These are phyloP conservation scores for Litsea cubeba DNA, from an alignment of 164 flowering plant species.

Conservation along the genomic window DNA sequence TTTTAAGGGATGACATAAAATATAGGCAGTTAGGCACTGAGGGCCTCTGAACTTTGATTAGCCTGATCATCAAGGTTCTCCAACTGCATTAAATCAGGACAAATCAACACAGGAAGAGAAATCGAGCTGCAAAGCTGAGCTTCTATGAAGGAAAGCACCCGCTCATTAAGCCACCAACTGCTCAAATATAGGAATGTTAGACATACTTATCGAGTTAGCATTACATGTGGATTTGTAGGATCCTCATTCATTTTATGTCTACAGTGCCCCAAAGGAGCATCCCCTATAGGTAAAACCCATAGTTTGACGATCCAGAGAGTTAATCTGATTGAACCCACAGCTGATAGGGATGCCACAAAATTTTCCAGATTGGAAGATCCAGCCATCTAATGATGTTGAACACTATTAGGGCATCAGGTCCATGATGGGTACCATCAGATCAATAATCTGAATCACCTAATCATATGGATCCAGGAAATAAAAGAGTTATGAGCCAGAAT, in stretches of 20 bases:
- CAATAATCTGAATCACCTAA: not conserved
- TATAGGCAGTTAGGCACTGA: not conserved
- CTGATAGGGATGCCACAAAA: not conserved
- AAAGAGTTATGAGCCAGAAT: too few relatives aligned
- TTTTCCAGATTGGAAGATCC: not conserved
- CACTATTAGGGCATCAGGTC: not conserved
- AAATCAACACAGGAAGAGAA: slow-evolving; percentile 6
- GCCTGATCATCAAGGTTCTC: slow-evolving; percentile 1
- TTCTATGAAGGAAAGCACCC: not conserved
- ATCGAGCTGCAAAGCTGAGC: slow-evolving; percentile 4
- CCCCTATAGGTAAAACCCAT: not conserved
- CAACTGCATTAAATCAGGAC: not conserved
- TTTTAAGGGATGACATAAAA: not conserved
- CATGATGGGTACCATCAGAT: not conserved
- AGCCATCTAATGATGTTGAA: too few relatives aligned
- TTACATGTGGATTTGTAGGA: not conserved
- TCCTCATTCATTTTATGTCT: not conserved
- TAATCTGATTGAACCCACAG: not conserved
- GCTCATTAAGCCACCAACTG: slow-evolving; percentile 11
- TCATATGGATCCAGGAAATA: too few relatives aligned
- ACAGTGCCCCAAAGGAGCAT: not conserved
- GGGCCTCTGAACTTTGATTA: not conserved
- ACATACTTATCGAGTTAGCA: not conserved
- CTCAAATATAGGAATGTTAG: slow-evolving; percentile 5
- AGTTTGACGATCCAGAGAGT: not conserved